A percentile compares a stretch with the other conserved stretches of the same genome.
Conservation (phyloP, 208 protist species). For the Trypanosomatidae sp. region DNA sequence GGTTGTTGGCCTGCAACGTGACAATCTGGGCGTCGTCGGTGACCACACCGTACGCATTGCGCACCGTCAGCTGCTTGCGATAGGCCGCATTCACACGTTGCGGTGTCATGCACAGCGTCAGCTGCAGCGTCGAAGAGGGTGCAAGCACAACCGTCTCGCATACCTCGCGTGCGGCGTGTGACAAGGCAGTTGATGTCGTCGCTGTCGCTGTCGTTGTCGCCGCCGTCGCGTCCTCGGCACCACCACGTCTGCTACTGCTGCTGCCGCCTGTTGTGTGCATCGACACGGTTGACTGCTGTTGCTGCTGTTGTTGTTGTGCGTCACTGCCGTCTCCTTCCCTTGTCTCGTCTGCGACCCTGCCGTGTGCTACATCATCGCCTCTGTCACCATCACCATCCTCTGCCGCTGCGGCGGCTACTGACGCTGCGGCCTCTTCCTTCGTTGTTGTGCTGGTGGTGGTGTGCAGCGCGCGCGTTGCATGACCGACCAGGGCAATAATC, state of each 20-base stretch:
- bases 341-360: too few species aligned
- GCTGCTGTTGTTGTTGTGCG: neutral
- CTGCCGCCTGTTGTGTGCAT: too few species aligned
- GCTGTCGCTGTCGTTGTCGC: neutral
- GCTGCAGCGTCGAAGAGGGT: conserved; percentile 34
- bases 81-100: conserved; percentile 82
- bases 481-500: conserved; percentile 72
- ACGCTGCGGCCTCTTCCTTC: conserved; percentile 2
- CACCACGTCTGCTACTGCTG: too few species aligned
- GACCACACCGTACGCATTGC: conserved; percentile 61
- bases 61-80: conserved; percentile 68
- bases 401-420: too few species aligned
- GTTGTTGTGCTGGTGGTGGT: conserved; percentile 4
- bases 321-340: too few species aligned
- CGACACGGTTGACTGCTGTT: too few species aligned
- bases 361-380: too few species aligned
- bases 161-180: conserved; percentile 17
- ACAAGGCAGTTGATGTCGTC: neutral
- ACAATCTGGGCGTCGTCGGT: conserved; percentile 62
- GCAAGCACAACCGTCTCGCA: conserved; percentile 60
- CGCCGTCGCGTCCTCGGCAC: too few species aligned
- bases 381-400: too few species aligned
- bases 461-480: too few species aligned
- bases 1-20: conserved; percentile 84
- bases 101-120: conserved; percentile 63